Base-by-base conservation (phyloP, 352 stramenopile genomes). In the Phytophthora cryptogea region DNA sequence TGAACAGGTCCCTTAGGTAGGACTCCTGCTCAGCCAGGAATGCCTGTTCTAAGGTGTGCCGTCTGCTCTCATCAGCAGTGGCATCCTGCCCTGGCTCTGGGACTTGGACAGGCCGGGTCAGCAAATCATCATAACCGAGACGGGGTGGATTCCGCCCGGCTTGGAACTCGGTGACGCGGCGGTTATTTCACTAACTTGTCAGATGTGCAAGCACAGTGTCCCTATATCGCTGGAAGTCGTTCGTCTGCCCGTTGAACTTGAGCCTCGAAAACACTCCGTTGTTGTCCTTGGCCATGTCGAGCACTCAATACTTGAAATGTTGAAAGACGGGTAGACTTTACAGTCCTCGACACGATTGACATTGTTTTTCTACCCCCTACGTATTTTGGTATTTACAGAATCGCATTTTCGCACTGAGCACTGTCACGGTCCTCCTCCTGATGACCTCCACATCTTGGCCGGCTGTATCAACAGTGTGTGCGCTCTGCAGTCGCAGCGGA, bases 11-110 rank as follows among this genome's bases (percentile, higher is more conserved):
- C n/a, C 33, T 20, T 7, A 61, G 26, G 27, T 42, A 62, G 14
- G 43, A 54, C 26, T 54, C 44, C n/a, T 62, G 43, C 16, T 62
- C 33, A 8, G 14, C 8, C 43, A 48, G 13, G 11, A 62, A 49
- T n/a, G 33, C 27, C 6, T 13, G 1, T 11, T 62, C 54, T 2
- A 48, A n/a, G 31, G 35, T 14, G 9, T 40, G 14, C 14, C 27
- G 44, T 17, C 40, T 41, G 23, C 28, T n/a, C 44, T 16, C 27
- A 3, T 2, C 44, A 27, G 14, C 30, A 4, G 14, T 4, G 26
- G 44, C 44, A 28, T 51, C 44, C 5, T 5, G 5, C 3, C 30
- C 28, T 16, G 28, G 44, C 6, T 39, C 28, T 28, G 44, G 4
- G 11, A 50, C 27, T 14, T 14, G 37, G 28, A 33, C 1, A 4